Evolutionary conservation across 164 flowering plant species (phyloP), one percentile per base, ranked within the genome.

Genomic region (Sedum album): DNA sequence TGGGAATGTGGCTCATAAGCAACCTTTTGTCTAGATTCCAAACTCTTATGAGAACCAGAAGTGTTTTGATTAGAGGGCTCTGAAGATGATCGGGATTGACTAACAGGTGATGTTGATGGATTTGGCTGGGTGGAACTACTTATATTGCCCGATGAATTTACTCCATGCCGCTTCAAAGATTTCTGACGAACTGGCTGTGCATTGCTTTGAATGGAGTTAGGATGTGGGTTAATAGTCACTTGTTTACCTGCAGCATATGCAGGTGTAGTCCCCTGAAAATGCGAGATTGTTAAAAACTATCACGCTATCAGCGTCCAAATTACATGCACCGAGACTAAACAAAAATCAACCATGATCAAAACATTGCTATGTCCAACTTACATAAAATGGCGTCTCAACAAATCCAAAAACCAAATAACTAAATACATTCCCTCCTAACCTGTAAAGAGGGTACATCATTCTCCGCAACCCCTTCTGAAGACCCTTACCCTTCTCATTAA

Each of bases 21-120:
- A 65, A 75, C 82, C 71, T 77, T 79, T 11, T 74, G 79, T 68
- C 79, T 76, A 69, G 65, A 42, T 46, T 78, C 84, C 81, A 72
- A 66, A 64, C 78, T 73, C 68, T 65, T 74, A 21, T 77, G 73
- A 11, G 71, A 49, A 71, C 74, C 73, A 61, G 86, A 78, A 64
- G 79, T 63, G 51, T 82, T 76, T 64, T 71, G 74, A 66, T 62
- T 75, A 65, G 73, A 65, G 49, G 51, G 68, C 70, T 76, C 81
- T 28, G 42, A 51, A 15, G 31, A 66, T 0, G 65, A n/a, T 31
- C 68, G 68, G 4, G 66, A 3, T 18, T 11, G 18, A 15, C n/a
- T 44, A 10, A 14, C 60, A 10, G 25, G 25, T 2, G 60, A 8
- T 30, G 33, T 17, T 10, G 71, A 11, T 5, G 72, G 70, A 57